A percentile compares a stretch with the other conserved stretches of the same genome.
Conservation (phyloP, 2,329 filamentous ascomycete genomes). For the Pestalotiopsis sp. region DNA sequence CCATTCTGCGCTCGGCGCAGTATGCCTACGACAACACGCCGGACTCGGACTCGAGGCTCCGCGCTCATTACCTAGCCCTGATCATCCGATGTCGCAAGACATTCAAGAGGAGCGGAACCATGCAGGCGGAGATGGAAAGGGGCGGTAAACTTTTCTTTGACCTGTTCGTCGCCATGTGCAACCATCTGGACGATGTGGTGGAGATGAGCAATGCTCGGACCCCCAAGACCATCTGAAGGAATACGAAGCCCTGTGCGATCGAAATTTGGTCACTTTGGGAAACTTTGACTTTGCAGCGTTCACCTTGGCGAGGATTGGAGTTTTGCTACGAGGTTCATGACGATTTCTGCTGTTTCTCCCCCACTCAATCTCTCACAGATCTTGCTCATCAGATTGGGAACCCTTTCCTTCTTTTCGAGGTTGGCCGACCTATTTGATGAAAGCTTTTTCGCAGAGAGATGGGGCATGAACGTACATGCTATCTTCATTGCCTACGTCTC, state of each 20-base stretch:
- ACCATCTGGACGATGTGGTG: conserved; percentile 95
- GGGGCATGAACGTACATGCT: conserved; percentile 33
- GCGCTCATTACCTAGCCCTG: conserved; percentile 95
- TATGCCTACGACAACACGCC: conserved; percentile 96
- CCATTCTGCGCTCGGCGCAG: conserved; percentile 88
- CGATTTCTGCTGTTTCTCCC: conserved; percentile 38
- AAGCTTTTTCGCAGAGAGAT: conserved; percentile 33
- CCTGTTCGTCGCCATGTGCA: conserved; percentile 97
- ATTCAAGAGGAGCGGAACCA: conserved; percentile 97
- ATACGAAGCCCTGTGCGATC: conserved; percentile 17
- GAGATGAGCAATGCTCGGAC: conserved; percentile 74
- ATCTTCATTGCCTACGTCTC: conserved; percentile 26
- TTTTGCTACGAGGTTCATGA: conserved; percentile 18
- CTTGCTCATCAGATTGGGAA: conserved; percentile 53
- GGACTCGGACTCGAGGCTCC: conserved; percentile 87
- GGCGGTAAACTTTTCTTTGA: conserved; percentile 97
- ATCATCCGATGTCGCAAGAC: conserved; percentile 97
- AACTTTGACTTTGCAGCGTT: conserved; percentile 15
- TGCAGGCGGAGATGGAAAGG: conserved; percentile 98
- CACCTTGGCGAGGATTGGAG: conserved; percentile 18
- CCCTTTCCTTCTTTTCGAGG: conserved; percentile 52
- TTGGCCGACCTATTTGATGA: conserved; percentile 52
- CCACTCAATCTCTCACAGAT: conserved; percentile 37
- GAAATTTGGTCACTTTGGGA: conserved; percentile 12
- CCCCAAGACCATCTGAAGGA: conserved; percentile 57